A percentile compares a stretch with the other conserved stretches of the same genome.
These are phyloP conservation scores for Fraxinus dipetala DNA, from an alignment of 305 asterid genomes.

Conservation along the genomic window DNA sequence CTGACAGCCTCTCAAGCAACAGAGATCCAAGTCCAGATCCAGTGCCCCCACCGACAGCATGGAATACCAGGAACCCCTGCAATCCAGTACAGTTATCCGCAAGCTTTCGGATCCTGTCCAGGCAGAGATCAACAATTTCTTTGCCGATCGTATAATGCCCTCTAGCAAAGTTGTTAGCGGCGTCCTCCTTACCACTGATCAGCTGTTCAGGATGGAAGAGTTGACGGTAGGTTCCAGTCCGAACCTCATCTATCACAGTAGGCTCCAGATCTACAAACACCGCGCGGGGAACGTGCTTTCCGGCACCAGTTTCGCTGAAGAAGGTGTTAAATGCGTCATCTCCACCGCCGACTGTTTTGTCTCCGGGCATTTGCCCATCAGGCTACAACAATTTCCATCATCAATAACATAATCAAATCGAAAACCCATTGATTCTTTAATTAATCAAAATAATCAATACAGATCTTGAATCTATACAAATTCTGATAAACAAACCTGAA, in stretches of 20 bases:
- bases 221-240: conserved; percentile 44
- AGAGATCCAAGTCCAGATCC: conserved; percentile 49
- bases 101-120: conserved; percentile 47
- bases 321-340: conserved; percentile 46
- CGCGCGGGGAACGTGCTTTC: conserved; percentile 43
- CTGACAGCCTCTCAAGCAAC: conserved; percentile 43
- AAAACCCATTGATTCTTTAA: not conserved
- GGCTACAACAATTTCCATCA: conserved; percentile 23
- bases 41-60: conserved; percentile 47
- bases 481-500: conserved; percentile 23
- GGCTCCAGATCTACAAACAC: conserved; percentile 48
- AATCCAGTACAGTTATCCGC: conserved; percentile 44
- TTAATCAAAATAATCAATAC: not conserved
- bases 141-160: conserved; percentile 49
- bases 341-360: conserved; percentile 36
- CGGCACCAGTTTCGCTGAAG: conserved; percentile 47
- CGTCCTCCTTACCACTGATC: conserved; percentile 46
- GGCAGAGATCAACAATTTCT: conserved; percentile 47
- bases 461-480: not conserved
- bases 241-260: conserved; percentile 45
- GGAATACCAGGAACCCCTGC: conserved; percentile 45
- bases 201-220: conserved; percentile 45
- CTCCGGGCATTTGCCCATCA: conserved; percentile 48
- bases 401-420: not conserved
- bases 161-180: conserved; percentile 47